Evolutionary conservation across 108 stramenopile genomes (phyloP), one percentile per base, ranked within the genome.

Genomic region (Cyclotella atomus): DNA sequence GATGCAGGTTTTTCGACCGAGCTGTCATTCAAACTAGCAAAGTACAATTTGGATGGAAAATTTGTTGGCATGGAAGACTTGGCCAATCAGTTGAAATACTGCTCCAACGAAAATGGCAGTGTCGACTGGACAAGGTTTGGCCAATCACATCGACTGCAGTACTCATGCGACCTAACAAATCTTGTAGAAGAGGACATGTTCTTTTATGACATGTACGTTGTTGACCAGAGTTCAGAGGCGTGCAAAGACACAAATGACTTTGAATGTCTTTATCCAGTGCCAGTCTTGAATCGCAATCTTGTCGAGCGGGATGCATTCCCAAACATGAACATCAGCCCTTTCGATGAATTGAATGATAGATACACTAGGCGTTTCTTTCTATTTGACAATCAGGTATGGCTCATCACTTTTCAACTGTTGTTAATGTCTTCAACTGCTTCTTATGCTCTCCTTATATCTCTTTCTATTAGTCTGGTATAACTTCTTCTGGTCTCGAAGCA

Each of bases 301-400:
- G 54, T 57, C 0, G 60, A 73, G 25, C 61, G 45, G 15, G 49
- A 27, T 25, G 23, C 44, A 14, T 77, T 68, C 24, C 87, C 87
- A 14, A 91, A 91, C 60, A 43, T 74, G 24, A 91, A 91, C 66
- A 20, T 49, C 5, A 17, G 55, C 10, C 24, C 47, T 10, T 32
- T 34, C 9, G 84, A 89, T 17, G 88, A 86, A 44, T 10, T 67
- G 32, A 85, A 91, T 62, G 89, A 91, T 71, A 49, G 68, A 0
- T 85, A 89, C 38, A 77, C 81, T 17, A 81, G 94, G 5, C 77
- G 94, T 10, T 95, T 95, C 78, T 88, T 88, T 59, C 76, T 95
- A 54, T 87, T 82, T 59, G 91, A 95, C 70, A 67, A 79, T 45
- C 34, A 74, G 68, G 75, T 76, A 54, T 43, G 75, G 68, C 0